A percentile compares a stretch with the other conserved stretches of the same genome.
Evolutionary conservation across 306 rosid genomes (phyloP).

Genomic region (Cucumis sativus): Cucumber_9930_V3 NC_026655.2:18600501-18601000

Average conservation of each 20-base stretch:
- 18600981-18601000: slow-evolving; percentile 25
- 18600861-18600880: not conserved
- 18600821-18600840: no score
- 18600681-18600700: slow-evolving; percentile 14
- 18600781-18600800: not conserved
- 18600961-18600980: slow-evolving; percentile 15
- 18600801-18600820: slow-evolving; percentile 40
- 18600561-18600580: slow-evolving; percentile 49
- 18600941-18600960: slow-evolving; percentile 9
- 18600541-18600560: not conserved
- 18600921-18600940: slow-evolving; percentile 1
- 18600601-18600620: slow-evolving; percentile 89
- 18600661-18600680: slow-evolving; percentile 67
- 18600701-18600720: slow-evolving; percentile 23
- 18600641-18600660: slow-evolving; percentile 72
- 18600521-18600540: no score
- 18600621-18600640: slow-evolving; percentile 92
- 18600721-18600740: slow-evolving; percentile 24
- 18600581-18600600: slow-evolving; percentile 79
- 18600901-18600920: not conserved
- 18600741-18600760: slow-evolving; percentile 46
- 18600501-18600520: not conserved
- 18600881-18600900: not conserved
- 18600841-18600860: slow-evolving; percentile 1
- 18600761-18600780: slow-evolving; percentile 42